phyloP scores from a whole-genome alignment of 2,329 filamentous ascomycete species.

The Aspergillus texensis region DNA sequence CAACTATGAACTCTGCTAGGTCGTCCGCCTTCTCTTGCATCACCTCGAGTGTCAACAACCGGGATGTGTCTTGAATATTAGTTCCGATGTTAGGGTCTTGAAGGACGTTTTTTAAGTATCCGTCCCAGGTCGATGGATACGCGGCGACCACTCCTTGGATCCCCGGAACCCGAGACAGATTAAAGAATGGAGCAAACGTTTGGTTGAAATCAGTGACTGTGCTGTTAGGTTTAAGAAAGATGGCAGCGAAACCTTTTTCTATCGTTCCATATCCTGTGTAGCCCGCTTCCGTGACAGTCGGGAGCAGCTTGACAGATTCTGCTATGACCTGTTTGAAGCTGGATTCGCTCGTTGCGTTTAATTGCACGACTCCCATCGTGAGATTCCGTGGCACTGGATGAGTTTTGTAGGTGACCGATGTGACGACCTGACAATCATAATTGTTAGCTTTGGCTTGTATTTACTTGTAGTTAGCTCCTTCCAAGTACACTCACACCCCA shows the following conservation, averaged over 20 bases:
- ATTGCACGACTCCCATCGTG: neutral
- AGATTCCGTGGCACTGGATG: conserved; percentile 5
- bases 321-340: neutral
- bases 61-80: conserved; percentile 2
- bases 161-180: neutral
- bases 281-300: neutral
- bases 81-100: conserved; percentile 3
- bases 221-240: conserved; percentile 1
- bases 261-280: conserved; percentile 2
- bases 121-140: conserved; percentile 4
- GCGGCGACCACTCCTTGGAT: neutral
- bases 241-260: neutral
- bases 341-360: neutral
- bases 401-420: conserved; percentile 9
- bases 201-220: conserved; percentile 1
- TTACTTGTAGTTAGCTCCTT: neutral
- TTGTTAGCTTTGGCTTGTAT: too few species aligned
- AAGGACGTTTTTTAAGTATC: neutral
- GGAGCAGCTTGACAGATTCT: neutral
- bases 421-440: neutral
- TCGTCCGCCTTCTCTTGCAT: neutral
- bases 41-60: neutral
- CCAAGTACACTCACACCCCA: neutral
- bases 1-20: conserved; percentile 1
- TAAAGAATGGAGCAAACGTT: conserved; percentile 2